Evolutionary conservation across 768 basidiomycete species (phyloP), one percentile per base, ranked within the genome.

Genomic region (Cystofilobasidium bisporidii): DNA sequence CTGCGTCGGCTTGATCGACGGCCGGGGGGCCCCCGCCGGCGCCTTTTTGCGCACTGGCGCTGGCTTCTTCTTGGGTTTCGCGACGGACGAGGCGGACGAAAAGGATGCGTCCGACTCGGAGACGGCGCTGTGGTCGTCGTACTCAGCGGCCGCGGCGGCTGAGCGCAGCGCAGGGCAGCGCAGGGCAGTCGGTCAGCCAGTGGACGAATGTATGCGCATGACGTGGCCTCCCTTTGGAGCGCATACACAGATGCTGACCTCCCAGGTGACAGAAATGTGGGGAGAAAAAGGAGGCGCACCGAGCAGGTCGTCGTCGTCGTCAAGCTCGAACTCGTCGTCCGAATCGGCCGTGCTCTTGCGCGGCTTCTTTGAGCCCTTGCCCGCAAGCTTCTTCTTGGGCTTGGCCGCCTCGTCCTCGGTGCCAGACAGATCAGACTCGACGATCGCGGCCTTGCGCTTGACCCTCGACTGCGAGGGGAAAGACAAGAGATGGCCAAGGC

Each of bases 1-100:
- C 11, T 45, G 32, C n/a, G 33, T 38, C 41, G 36, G 56, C n/a
- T 64, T 47, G 33, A 58, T 26, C 22, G 26, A 45, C 28, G 28
- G 73, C 47, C 20, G 75, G 73, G 41, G 57, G 58, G 15, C 71
- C 72, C 45, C 73, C 72, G 20, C 73, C 72, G 32, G 69, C 41
- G 45, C 8, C 56, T 48, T 55, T 33, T 69, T 63, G 41, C 55
- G 28, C 36, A 58, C 63, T 14, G 60, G 22, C n/a, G 58, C 41
- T 8, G 55, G 5, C 33, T 17, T 60, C 30, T 50, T 56, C 61
- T 63, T 68, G 33, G 32, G 36, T 1, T 48, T 33, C 32, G 45
- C 61, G 17, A 45, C 43, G 1, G 61, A 40, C 36, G 59, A 60
- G 3, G 22, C 22, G 3, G 59, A 60, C 15, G 59, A 60, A 8